phyloP scores from a whole-genome alignment of 805 yeast species.

The Candida quercuum region DNA sequence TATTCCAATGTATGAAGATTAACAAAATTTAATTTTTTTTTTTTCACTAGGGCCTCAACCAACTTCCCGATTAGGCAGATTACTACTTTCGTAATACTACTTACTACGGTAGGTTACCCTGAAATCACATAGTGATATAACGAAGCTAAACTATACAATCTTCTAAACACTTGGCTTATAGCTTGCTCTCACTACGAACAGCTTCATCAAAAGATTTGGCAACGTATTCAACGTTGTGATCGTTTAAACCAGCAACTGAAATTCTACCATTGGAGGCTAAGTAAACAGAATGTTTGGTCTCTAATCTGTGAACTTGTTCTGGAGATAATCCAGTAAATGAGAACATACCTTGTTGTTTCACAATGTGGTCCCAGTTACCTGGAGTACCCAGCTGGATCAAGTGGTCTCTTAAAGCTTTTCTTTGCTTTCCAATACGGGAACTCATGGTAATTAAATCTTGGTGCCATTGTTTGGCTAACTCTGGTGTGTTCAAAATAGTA shows the following conservation, averaged over 20 bases:
- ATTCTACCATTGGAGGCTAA: constrained; percentile 83
- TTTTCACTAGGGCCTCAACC: too few species aligned
- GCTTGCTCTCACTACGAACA: constrained; percentile 30
- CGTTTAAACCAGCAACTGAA: constrained; percentile 89
- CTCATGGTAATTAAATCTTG: constrained; percentile 84
- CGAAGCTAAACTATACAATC: neutral
- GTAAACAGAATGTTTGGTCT: constrained; percentile 75
- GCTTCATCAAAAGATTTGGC: constrained; percentile 82
- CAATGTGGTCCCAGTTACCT: constrained; percentile 90
- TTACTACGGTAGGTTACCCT: too few species aligned
- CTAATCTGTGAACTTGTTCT: constrained; percentile 73
- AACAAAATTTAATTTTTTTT: too few species aligned
- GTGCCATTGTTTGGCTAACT: constrained; percentile 74
- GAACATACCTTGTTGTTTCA: constrained; percentile 92
- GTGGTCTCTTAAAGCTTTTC: constrained; percentile 56
- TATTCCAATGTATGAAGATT: too few species aligned
- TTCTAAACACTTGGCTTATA: constrained; percentile 6
- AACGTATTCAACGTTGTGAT: constrained; percentile 67
- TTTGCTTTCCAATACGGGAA: constrained; percentile 74
- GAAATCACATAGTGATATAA: too few species aligned
- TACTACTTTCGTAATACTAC: too few species aligned
- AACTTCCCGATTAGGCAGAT: too few species aligned
- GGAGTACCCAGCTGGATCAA: constrained; percentile 69
- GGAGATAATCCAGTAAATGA: constrained; percentile 84
- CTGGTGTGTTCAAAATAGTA: constrained; percentile 61